Conservation (phyloP, 495 filamentous ascomycete genomes). For the Lasiosphaeria hispida region DNA sequence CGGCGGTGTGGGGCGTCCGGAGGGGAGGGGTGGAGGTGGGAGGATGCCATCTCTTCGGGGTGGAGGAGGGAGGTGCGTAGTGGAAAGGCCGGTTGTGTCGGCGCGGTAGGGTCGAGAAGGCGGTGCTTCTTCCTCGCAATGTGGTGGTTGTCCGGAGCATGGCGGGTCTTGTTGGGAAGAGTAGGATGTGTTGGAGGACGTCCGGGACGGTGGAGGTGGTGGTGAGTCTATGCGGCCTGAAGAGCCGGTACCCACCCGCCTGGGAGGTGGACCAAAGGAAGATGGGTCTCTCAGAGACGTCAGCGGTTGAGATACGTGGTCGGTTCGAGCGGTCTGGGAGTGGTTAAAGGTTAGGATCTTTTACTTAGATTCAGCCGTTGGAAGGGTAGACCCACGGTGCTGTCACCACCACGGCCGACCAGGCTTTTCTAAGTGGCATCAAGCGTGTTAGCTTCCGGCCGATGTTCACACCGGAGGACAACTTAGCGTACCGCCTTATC, state of each 20-base stretch:
- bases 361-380: no score
- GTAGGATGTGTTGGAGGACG: conserved; percentile 3
- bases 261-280: conserved; percentile 84
- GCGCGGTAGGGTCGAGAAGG: conserved; percentile 66
- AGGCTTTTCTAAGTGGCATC: conserved; percentile 40
- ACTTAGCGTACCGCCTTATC: no score
- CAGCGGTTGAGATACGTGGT: conserved; percentile 65
- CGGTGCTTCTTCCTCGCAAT: conserved; percentile 35
- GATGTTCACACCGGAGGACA: no score
- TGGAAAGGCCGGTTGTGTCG: conserved; percentile 70
- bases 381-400: conserved; percentile 11
- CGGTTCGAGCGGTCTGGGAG: not conserved
- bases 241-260: conserved; percentile 33
- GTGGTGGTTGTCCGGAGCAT: conserved; percentile 14
- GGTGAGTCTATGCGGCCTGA: conserved; percentile 1
- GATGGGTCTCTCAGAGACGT: conserved; percentile 76
- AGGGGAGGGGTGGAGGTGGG: conserved; percentile 5
- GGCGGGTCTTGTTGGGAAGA: not conserved
- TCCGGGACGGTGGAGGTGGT: conserved; percentile 6
- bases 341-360: not conserved
- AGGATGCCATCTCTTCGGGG: conserved; percentile 53
- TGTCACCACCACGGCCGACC: conserved; percentile 38
- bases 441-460: no score
- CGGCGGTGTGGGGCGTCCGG: conserved; percentile 46
- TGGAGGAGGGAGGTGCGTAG: conserved; percentile 67